Conservation (phyloP, 768 basidiomycete genomes). For the Lactifluus hygrophoroides region DNA sequence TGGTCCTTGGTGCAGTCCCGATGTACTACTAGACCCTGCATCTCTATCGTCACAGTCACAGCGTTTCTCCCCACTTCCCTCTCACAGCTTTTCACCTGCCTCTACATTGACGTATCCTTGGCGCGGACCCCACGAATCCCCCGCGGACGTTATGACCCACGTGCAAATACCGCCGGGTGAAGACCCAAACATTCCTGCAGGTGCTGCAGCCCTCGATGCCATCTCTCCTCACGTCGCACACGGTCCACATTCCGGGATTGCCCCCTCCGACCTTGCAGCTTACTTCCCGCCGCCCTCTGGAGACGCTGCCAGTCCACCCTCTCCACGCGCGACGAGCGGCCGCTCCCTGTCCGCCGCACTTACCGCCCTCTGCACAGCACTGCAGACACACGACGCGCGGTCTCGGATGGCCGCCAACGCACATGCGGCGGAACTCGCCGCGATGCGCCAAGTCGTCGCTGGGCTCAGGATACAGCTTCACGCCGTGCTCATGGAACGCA, state of each 20-base stretch:
- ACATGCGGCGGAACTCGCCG: constrained; percentile 18
- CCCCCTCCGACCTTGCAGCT: constrained; percentile 14
- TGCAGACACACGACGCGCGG: constrained; percentile 18
- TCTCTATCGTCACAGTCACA: background rate
- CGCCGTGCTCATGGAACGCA: constrained; percentile 20
- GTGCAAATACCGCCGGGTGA: background rate
- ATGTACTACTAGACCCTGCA: constrained; percentile 12
- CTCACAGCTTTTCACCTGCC: background rate
- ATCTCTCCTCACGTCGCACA: background rate
- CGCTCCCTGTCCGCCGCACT: constrained; percentile 7
- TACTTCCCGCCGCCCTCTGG: constrained; percentile 17
- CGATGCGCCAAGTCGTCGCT: constrained; percentile 18
- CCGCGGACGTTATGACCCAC: constrained; percentile 5
- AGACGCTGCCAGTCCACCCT: background rate
- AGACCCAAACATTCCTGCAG: background rate
- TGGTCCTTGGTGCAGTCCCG: constrained; percentile 53
- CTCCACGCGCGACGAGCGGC: background rate
- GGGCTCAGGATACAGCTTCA: constrained; percentile 20
- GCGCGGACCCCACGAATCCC: constrained; percentile 3
- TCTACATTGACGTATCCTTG: background rate
- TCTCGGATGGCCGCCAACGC: constrained; percentile 13
- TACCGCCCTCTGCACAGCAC: constrained; percentile 6
- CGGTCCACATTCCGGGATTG: background rate
- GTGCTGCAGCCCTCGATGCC: background rate
- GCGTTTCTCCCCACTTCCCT: background rate